phyloP scores from a whole-genome alignment of 352 stramenopile species.

The Globisporangium solare region DNA sequence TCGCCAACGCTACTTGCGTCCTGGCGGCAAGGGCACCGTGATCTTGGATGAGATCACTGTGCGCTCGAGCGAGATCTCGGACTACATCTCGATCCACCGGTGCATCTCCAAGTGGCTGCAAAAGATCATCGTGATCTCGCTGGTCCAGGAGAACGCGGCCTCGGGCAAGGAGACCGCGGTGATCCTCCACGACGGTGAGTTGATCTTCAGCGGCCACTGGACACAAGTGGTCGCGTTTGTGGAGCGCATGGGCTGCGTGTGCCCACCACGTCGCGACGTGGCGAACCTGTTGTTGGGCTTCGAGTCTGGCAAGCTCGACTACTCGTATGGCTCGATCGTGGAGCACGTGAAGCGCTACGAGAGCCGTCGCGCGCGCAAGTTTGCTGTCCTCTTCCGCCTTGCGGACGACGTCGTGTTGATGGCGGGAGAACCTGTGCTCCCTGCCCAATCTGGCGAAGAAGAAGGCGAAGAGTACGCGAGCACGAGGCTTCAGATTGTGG shows the following conservation, averaged over 20 bases:
- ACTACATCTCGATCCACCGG: conserved; percentile 33
- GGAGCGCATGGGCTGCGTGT: conserved; percentile 25
- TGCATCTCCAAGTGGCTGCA: conserved; percentile 34
- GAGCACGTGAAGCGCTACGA: conserved; percentile 11
- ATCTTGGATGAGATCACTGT: conserved; percentile 31
- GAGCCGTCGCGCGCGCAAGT: background rate
- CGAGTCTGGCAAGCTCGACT: conserved; percentile 14
- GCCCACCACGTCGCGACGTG: conserved; percentile 26
- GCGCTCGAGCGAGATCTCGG: conserved; percentile 22
- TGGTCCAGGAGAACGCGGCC: conserved; percentile 19
- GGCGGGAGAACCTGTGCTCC: conserved; percentile 14
- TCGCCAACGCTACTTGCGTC: conserved; percentile 17
- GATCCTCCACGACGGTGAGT: conserved; percentile 31
- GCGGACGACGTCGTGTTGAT: conserved; percentile 33
- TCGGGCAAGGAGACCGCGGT: conserved; percentile 25
- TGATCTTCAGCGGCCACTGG: conserved; percentile 30
- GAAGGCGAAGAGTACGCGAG: conserved; percentile 16
- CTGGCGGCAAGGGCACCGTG: conserved; percentile 25
- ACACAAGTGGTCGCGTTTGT: conserved; percentile 25
- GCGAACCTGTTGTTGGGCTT: conserved; percentile 19
- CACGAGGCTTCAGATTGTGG: conserved; percentile 16
- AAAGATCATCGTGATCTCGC: conserved; percentile 35
- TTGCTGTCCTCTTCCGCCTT: conserved; percentile 24
- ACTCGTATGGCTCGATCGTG: conserved; percentile 15
- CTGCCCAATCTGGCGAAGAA: background rate